Conservation (phyloP, 2,329 filamentous ascomycete genomes). For the Rutstroemia sydowiana region DNA sequence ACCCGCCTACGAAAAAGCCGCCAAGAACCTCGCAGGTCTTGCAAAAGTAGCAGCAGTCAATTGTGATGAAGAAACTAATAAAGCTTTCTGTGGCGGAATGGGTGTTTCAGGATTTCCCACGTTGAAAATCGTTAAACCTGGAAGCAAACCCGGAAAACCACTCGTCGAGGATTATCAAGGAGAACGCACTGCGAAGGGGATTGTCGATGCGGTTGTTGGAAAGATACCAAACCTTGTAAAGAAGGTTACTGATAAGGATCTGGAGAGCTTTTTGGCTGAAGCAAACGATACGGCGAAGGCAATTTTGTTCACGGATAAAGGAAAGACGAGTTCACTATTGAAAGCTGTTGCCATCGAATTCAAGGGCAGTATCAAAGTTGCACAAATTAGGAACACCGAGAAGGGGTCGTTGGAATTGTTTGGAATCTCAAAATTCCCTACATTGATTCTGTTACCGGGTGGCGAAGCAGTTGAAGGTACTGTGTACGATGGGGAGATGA, state of each 20-base stretch:
- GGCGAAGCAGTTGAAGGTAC: slow-evolving; percentile 57
- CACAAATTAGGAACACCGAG: slow-evolving; percentile 65
- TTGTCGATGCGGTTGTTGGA: slow-evolving; percentile 76
- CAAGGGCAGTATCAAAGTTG: slow-evolving; percentile 69
- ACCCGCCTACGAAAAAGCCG: slow-evolving; percentile 90
- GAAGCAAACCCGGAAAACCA: slow-evolving; percentile 73
- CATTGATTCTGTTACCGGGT: slow-evolving; percentile 70
- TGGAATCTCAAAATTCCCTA: slow-evolving; percentile 70
- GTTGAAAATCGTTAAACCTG: slow-evolving; percentile 83
- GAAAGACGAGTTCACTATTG: slow-evolving; percentile 73
- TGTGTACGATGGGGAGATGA: slow-evolving; percentile 74
- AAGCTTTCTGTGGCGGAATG: slow-evolving; percentile 75
- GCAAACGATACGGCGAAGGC: slow-evolving; percentile 70
- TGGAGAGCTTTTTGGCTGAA: slow-evolving; percentile 65
- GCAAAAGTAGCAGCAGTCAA: slow-evolving; percentile 93
- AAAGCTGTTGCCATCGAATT: slow-evolving; percentile 88
- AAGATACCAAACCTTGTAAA: slow-evolving; percentile 91
- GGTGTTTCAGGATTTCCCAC: slow-evolving; percentile 93
- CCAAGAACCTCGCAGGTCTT: slow-evolving; percentile 79
- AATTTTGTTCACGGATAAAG: slow-evolving; percentile 90
- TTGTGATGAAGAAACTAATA: slow-evolving; percentile 91
- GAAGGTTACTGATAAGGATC: slow-evolving; percentile 68
- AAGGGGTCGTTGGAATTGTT: slow-evolving; percentile 63
- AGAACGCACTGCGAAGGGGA: slow-evolving; percentile 71
- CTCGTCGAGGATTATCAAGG: slow-evolving; percentile 88